Percentiles rank a stretch among this genome's conserved stretches.
phyloP scores from a whole-genome alignment of 768 basidiomycete species.

The Butyriboletus loyo region DNA sequence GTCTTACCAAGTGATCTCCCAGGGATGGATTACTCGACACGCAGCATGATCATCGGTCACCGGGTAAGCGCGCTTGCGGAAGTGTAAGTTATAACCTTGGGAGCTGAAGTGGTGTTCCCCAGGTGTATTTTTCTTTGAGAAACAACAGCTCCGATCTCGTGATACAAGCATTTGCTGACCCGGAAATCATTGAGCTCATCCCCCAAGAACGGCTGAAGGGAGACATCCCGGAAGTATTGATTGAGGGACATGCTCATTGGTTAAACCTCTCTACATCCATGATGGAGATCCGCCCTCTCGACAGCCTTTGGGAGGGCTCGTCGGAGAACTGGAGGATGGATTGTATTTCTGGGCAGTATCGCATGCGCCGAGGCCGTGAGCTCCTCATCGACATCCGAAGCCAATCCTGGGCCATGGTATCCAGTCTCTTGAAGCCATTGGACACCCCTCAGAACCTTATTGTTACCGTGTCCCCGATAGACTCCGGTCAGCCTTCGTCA shows the following conservation, averaged over 20 bases:
- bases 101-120: not conserved
- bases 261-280: slow-evolving; percentile 20
- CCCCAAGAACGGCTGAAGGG: slow-evolving; percentile 18
- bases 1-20: slow-evolving; percentile 23
- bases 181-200: slow-evolving; percentile 22
- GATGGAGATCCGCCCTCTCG: slow-evolving; percentile 29
- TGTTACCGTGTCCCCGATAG: slow-evolving; percentile 6
- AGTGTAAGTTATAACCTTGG: not conserved
- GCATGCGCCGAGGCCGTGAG: slow-evolving; percentile 3
- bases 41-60: slow-evolving; percentile 12
- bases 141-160: slow-evolving; percentile 9
- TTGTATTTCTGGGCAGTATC: slow-evolving; percentile 7
- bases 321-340: slow-evolving; percentile 27
- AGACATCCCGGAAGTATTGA: slow-evolving; percentile 26
- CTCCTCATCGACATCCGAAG: slow-evolving; percentile 29
- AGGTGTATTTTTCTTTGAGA: slow-evolving; percentile 27
- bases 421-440: slow-evolving; percentile 20
- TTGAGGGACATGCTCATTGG: slow-evolving; percentile 30
- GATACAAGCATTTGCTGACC: slow-evolving; percentile 10
- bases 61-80: slow-evolving; percentile 9
- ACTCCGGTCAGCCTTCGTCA: not conserved
- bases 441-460: slow-evolving; percentile 24
- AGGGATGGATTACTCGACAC: slow-evolving; percentile 27
- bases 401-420: slow-evolving; percentile 27
- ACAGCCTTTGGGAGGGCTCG: slow-evolving; percentile 24